These are phyloP conservation scores for Vanilla planifolia DNA, from an alignment of 106 monocot species.

Conservation along the genomic window DNA sequence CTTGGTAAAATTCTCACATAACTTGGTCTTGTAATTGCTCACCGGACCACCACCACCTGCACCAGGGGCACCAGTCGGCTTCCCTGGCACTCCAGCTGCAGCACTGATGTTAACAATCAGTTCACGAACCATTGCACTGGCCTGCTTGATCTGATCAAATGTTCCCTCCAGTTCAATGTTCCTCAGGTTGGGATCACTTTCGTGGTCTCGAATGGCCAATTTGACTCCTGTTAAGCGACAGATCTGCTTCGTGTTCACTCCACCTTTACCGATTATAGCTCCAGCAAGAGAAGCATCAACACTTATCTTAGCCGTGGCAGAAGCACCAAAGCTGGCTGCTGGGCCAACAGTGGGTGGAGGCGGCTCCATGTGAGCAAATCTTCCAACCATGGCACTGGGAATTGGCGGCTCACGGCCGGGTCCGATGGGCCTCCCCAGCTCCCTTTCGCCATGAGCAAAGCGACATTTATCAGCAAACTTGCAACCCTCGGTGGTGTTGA, in stretches of 20 bases:
- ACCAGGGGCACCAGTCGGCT: neutral
- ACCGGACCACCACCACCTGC: constrained; percentile 11
- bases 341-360: constrained; percentile 15
- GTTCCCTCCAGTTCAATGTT: constrained; percentile 52
- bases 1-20: constrained; percentile 48
- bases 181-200: constrained; percentile 29
- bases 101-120: constrained; percentile 31
- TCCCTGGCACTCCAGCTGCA: neutral
- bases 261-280: constrained; percentile 48
- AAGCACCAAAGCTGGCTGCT: constrained; percentile 34
- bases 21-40: constrained; percentile 40
- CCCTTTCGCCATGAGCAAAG: constrained; percentile 69
- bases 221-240: constrained; percentile 31
- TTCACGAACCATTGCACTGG: constrained; percentile 36
- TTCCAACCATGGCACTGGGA: constrained; percentile 15
- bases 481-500: constrained; percentile 57
- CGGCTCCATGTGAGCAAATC: constrained; percentile 6
- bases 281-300: constrained; percentile 40
- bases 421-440: constrained; percentile 42
- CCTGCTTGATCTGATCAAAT: constrained; percentile 43
- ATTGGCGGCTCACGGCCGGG: constrained; percentile 11
- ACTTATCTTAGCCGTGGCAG: constrained; percentile 45
- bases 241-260: constrained; percentile 44
- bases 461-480: constrained; percentile 66
- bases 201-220: constrained; percentile 38